These are phyloP conservation scores for Raddia guianensis DNA, from an alignment of 176 grass and related monocot species.

Conservation along the genomic window DNA sequence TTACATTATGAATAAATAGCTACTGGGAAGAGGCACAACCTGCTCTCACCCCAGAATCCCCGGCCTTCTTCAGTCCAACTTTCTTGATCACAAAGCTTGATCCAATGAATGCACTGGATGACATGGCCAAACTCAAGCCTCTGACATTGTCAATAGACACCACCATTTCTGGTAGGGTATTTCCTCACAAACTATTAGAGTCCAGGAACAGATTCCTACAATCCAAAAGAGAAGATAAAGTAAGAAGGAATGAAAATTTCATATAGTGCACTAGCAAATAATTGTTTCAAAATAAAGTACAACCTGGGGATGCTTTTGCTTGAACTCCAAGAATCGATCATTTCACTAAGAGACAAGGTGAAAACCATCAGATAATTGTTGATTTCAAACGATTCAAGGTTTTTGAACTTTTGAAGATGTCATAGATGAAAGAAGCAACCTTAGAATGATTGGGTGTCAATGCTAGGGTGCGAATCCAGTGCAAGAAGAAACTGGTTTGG, in stretches of 20 bases:
- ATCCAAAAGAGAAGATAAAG: conserved; percentile 27
- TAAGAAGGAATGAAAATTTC: conserved; percentile 6
- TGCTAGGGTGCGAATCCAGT: not conserved
- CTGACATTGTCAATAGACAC: conserved; percentile 64
- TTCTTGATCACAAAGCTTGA: conserved; percentile 95
- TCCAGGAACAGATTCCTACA: conserved; percentile 34
- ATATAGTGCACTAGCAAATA: conserved; percentile 15
- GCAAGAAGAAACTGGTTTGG: not conserved
- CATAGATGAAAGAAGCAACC: conserved; percentile 6
- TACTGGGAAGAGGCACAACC: conserved; percentile 53
- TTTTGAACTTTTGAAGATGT: conserved; percentile 18
- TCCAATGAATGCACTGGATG: conserved; percentile 86
- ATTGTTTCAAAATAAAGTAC: not conserved
- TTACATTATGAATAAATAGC: conserved; percentile 25
- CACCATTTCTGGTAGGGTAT: conserved; percentile 44
- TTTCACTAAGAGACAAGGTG: not conserved
- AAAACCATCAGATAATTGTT: not conserved
- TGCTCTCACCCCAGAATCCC: conserved; percentile 65
- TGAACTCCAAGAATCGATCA: conserved; percentile 3
- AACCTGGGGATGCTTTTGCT: conserved; percentile 17
- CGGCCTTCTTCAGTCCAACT: conserved; percentile 75
- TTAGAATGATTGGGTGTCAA: conserved; percentile 19
- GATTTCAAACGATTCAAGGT: not conserved
- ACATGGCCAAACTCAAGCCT: conserved; percentile 71
- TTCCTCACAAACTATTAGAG: conserved; percentile 9